Evolutionary conservation across 148 eudicot genomes (phyloP).

Genomic region (Selenicereus undatus): DNA sequence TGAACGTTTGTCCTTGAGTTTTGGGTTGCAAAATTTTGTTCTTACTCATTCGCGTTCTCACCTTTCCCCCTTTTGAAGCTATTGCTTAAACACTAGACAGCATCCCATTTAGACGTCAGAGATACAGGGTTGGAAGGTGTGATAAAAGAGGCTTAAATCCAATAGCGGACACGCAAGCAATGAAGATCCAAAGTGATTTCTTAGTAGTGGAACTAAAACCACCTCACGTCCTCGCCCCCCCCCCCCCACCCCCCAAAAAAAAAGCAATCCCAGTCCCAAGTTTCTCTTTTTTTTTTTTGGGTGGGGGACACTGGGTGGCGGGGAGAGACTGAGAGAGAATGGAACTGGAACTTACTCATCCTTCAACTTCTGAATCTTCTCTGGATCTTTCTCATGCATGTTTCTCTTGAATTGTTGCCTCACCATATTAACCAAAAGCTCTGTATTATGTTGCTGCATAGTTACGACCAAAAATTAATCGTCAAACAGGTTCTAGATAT

Average conservation of each 20-base stretch:
- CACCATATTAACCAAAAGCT: conserved; percentile 57
- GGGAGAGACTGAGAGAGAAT: background rate
- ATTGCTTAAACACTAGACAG: background rate
- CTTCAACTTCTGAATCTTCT: conserved; percentile 69
- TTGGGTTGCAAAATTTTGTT: too few relatives aligned
- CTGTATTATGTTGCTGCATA: conserved; percentile 70
- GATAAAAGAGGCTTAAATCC: too few relatives aligned
- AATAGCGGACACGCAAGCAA: too few relatives aligned
- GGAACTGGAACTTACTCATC: conserved; percentile 56
- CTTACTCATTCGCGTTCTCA: too few relatives aligned
- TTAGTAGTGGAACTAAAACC: too few relatives aligned
- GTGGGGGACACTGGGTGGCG: background rate
- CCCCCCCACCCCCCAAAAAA: too few relatives aligned
- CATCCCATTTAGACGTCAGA: background rate
- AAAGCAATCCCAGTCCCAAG: too few relatives aligned
- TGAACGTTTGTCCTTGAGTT: too few relatives aligned
- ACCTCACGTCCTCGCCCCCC: too few relatives aligned
- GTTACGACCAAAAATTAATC: background rate
- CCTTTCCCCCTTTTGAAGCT: too few relatives aligned
- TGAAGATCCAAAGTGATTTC: too few relatives aligned
- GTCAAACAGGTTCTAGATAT: background rate
- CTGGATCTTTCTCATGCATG: conserved; percentile 72
- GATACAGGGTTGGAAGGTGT: too few relatives aligned
- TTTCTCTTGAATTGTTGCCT: conserved; percentile 65
- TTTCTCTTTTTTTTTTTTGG: background rate